Evolutionary conservation across 2,329 filamentous ascomycete species (phyloP).

Genomic region (Dryadomyces quercivorus): DNA sequence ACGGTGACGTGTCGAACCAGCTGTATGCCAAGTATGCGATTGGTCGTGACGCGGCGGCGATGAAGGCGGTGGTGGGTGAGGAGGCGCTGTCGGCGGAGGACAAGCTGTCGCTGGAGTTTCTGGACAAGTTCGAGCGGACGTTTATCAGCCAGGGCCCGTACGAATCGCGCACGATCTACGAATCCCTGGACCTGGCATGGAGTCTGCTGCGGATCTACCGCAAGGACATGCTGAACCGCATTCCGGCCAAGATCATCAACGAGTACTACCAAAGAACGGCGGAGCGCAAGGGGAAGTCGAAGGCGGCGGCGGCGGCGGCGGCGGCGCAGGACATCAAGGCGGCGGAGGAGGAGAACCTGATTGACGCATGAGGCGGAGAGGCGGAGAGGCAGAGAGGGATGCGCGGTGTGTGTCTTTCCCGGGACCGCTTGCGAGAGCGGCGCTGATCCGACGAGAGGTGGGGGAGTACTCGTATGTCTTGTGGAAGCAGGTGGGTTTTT

Average conservation of each 20-base stretch:
- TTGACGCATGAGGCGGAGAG: slow-evolving; percentile 18
- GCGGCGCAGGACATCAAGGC: slow-evolving; percentile 27
- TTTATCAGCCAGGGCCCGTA: slow-evolving; percentile 91
- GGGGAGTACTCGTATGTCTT: too few species aligned
- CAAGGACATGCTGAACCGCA: slow-evolving; percentile 95
- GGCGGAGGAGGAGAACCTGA: slow-evolving; percentile 24
- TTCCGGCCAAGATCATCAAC: slow-evolving; percentile 70
- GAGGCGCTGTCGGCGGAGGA: slow-evolving; percentile 92
- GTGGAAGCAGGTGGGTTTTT: too few species aligned
- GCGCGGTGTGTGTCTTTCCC: too few species aligned
- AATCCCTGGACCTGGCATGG: slow-evolving; percentile 94
- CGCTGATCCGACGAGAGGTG: too few species aligned
- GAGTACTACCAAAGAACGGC: slow-evolving; percentile 67
- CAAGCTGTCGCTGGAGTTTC: slow-evolving; percentile 95
- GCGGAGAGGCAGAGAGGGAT: too few species aligned
- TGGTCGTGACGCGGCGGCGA: slow-evolving; percentile 91
- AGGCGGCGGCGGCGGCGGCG: slow-evolving; percentile 36
- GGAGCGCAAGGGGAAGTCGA: slow-evolving; percentile 49
- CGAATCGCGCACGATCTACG: slow-evolving; percentile 81
- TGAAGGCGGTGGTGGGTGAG: slow-evolving; percentile 99
- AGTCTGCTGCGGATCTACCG: slow-evolving; percentile 93
- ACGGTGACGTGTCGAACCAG: slow-evolving; percentile 98
- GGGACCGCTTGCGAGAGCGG: too few species aligned
- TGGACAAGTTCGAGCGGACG: slow-evolving; percentile 94
- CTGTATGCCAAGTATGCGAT: slow-evolving; percentile 99